Base-by-base conservation (phyloP, 768 basidiomycete species). In the Cystofilobasidium capitatum region DNA sequence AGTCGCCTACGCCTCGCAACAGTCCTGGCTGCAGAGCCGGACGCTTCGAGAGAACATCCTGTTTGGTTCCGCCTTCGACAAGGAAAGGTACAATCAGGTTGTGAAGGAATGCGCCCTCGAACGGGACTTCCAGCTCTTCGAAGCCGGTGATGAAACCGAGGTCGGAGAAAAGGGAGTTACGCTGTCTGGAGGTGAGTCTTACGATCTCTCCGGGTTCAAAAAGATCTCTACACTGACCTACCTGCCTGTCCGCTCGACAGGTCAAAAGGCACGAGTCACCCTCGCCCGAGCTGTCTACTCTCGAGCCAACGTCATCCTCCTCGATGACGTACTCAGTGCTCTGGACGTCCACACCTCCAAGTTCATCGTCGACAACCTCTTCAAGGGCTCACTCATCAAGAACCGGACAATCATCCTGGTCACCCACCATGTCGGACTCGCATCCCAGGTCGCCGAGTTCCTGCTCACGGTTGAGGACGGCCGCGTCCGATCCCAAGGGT, bases 1-100 rank as follows among this genome's bases (percentile, higher is more conserved):
- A 5, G 81, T 92, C 44, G 85, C 88, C 2, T 90, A 88, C 73
- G 86, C 86, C 7, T 86, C 86, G 5, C 89, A 93, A 74, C 88
- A 90, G 73, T 84, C 86, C 4, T 93, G 88, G 88, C 66, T 68
- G 4, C 66, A 63, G 75, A 90, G 88, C 71, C 87, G 86, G 65
- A 88, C 87, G 1, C 49, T 69, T 3, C 51, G 61, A 26, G 68
- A 64, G 24, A 69, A 69, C 68, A 69, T 69, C 45, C 63, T 64
- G 4, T 64, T 64, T 57, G 68, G 68, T 8, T 37, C 62, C 24
- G 44, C 62, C 1, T 69, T 58, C 58, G 68, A 69, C 58, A 62
- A 64, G 31, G 68, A 59, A 42, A n/a, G 68, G 36, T 69, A 69
- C 57, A 47, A 37, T 1, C 37, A 69, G 58, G 62, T 64, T 42